Conservation (phyloP, 371 early-diverging fungal genomes). For the Circinella umbellata region DNA sequence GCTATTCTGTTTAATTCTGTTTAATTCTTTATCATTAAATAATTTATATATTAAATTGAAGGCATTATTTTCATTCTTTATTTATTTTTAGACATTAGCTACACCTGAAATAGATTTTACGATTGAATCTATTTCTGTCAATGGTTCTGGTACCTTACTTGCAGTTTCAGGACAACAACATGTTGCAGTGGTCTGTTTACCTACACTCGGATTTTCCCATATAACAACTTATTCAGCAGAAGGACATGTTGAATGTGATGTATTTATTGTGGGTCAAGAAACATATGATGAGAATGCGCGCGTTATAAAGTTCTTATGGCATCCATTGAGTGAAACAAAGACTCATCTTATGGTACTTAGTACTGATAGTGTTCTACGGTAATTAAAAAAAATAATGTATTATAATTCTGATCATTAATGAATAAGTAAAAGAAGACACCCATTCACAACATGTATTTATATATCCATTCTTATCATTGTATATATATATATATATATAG, state of each 20-base stretch:
- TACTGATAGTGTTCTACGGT: conserved; percentile 41
- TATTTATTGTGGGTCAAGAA: conserved; percentile 18
- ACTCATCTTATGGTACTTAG: conserved; percentile 45
- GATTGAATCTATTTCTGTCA: conserved; percentile 34
- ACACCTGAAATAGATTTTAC: conserved; percentile 44
- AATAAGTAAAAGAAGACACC: no score
- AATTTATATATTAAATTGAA: no score
- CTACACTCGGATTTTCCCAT: conserved; percentile 30
- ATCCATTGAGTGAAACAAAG: conserved; percentile 49
- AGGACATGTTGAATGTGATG: conserved; percentile 14
- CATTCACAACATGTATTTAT: no score
- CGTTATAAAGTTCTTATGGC: conserved; percentile 45
- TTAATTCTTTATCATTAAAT: no score
- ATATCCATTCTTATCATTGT: no score
- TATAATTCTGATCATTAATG: no score
- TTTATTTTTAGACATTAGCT: conserved; percentile 30
- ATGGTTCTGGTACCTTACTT: conserved; percentile 38
- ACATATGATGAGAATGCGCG: background rate
- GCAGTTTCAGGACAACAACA: conserved; percentile 33
- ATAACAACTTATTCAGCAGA: background rate
- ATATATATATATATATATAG: conserved; percentile 18
- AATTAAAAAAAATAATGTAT: background rate
- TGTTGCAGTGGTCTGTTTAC: conserved; percentile 39
- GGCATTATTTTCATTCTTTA: background rate
- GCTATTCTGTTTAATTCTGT: no score